phyloP scores from a whole-genome alignment of 2,329 filamentous ascomycete species.

The Tolypocladium amazonense region DNA sequence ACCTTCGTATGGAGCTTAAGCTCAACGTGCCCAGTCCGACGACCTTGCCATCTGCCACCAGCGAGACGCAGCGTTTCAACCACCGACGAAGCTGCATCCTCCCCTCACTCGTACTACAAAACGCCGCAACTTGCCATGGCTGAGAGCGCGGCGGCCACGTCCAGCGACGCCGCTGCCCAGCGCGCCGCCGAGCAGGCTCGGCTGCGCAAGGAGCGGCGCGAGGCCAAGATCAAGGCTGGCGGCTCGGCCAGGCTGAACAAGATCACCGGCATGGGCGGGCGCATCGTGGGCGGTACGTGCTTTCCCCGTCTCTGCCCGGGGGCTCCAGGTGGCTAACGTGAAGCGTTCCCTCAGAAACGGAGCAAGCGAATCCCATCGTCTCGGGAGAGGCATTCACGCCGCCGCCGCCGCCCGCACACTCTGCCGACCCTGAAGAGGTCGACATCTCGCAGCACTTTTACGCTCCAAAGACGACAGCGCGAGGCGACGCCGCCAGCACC shows the following conservation, averaged over 20 bases:
- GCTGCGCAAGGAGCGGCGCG: constrained; percentile 66
- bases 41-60: neutral
- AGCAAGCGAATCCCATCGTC: constrained; percentile 1
- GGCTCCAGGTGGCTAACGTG: neutral
- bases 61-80: neutral
- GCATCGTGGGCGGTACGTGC: constrained; percentile 20
- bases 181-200: constrained; percentile 56
- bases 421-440: constrained; percentile 62
- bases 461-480: constrained; percentile 32
- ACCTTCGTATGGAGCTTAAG: neutral
- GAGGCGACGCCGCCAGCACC: constrained; percentile 16
- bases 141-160: constrained; percentile 20
- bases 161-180: constrained; percentile 35
- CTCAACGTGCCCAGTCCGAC: neutral
- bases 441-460: constrained; percentile 72
- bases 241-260: constrained; percentile 60
- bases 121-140: constrained; percentile 21
- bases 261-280: constrained; percentile 59
- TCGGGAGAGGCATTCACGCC: neutral
- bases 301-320: neutral
- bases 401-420: constrained; percentile 9
- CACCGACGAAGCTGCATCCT: neutral
- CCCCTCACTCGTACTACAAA: neutral
- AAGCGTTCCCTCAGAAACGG: neutral
- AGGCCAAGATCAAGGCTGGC: constrained; percentile 67